Base-by-base conservation (phyloP, 1,284 basidiomycete genomes). In the Sphagnurus paluster region DNA sequence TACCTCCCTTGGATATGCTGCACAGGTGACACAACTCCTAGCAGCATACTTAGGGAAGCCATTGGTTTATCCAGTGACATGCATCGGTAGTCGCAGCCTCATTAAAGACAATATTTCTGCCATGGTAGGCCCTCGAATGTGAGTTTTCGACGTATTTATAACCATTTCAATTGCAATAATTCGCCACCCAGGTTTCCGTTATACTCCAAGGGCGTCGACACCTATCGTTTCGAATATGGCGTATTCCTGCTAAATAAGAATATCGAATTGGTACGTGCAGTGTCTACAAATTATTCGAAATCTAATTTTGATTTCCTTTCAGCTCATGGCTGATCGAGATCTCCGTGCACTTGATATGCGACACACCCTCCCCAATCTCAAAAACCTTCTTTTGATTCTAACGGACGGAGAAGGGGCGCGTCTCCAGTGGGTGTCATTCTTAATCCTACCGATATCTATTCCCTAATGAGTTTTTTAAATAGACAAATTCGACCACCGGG, bases 161-260 rank as follows among this genome's bases (percentile, higher is more conserved):
- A 17, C 21, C 4, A 10, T 26, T 29, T 32, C 24, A 38, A 19
- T 29, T 29, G 19, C 38, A 26, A 35, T 7, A 30, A 37, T 35
- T 23, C 49, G 43, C 1, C 23, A 42, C 41, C 10, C 56, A 94
- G 93, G 76, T 98, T 97, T 64, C 95, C 96, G 8, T 72, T 99
- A 26, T 98, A 94, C 63, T 88, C 90, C 0, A 91, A 84, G 66
- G 93, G 94, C 8, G 93, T 98, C 46, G 97, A 99, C 64, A 85
- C 86, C 32, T 98, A 98, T 68, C 79, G 97, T 21, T 99, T 97
- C 65, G 96, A 99, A 64, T 99, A 99, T 68, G 97, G 87, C 7
- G 94, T 98, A 3, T 99, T 97, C 64, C 69, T 99, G 38, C 74
- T 99, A 29, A 99, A 99, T 74, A 99, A 99, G 70, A 78, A 99